Conservation (phyloP, 176 grass and related monocot genomes). For the Canna indica region DNA sequence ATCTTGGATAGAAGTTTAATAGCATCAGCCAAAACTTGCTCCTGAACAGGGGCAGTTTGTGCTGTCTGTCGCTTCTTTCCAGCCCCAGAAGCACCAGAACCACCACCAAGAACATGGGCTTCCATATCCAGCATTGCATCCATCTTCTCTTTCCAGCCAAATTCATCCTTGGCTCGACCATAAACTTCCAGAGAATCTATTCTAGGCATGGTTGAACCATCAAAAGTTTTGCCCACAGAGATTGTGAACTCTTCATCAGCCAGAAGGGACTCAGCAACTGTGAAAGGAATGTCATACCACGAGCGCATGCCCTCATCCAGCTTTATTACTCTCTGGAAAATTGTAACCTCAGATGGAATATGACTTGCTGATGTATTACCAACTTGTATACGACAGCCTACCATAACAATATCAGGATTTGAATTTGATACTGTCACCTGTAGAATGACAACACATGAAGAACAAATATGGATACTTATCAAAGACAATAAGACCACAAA, state of each 20-base stretch:
- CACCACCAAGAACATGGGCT: slow-evolving; percentile 39
- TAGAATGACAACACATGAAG: slow-evolving; percentile 14
- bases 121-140: slow-evolving; percentile 87
- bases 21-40: slow-evolving; percentile 89
- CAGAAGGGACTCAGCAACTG: slow-evolving; percentile 77
- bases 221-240: slow-evolving; percentile 57
- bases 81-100: slow-evolving; percentile 27
- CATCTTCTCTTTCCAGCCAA: slow-evolving; percentile 99
- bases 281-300: slow-evolving; percentile 96
- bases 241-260: slow-evolving; percentile 91
- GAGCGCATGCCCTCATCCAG: slow-evolving; percentile 80
- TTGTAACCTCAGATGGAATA: slow-evolving; percentile 74
- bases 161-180: slow-evolving; percentile 87
- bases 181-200: slow-evolving; percentile 90
- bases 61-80: slow-evolving; percentile 35
- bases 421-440: slow-evolving; percentile 75
- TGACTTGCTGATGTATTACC: slow-evolving; percentile 75
- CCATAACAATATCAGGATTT: slow-evolving; percentile 85
- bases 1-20: slow-evolving; percentile 71
- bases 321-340: slow-evolving; percentile 83
- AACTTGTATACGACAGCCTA: slow-evolving; percentile 90
- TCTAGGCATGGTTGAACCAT: slow-evolving; percentile 59
- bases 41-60: slow-evolving; percentile 64
- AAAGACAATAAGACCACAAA: neutral
- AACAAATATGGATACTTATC: neutral